Percentiles rank a stretch among this genome's conserved stretches.
These are phyloP conservation scores for Moesziomyces sp. DNA, from an alignment of 1,284 basidiomycete species.

Conservation along the genomic window DNA sequence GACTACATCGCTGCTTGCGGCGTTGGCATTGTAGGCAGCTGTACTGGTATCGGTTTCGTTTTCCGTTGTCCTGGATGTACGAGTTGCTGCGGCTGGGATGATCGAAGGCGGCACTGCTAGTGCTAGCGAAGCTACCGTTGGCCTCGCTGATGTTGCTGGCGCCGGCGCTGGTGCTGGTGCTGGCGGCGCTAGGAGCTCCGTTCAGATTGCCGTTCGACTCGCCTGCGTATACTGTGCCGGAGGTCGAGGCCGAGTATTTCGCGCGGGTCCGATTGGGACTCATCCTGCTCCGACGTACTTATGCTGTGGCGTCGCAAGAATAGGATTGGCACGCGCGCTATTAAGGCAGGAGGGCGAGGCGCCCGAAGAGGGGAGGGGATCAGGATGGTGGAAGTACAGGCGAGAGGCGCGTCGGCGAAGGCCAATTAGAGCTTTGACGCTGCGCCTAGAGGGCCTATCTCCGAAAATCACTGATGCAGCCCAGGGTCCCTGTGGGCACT, in stretches of 20 bases:
- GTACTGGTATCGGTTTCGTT: slow-evolving; percentile 48
- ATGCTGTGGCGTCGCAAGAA: not conserved
- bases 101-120: not conserved
- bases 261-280: not conserved
- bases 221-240: not conserved
- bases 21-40: slow-evolving; percentile 43
- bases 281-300: not conserved
- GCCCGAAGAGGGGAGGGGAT: slow-evolving; percentile 6
- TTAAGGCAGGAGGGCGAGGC: not conserved
- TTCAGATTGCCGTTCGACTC: slow-evolving; percentile 1
- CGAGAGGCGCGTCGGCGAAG: not conserved
- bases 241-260: slow-evolving; percentile 2
- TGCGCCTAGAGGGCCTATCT: slow-evolving; percentile 9
- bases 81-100: not conserved
- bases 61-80: slow-evolving; percentile 15
- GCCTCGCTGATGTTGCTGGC: not conserved
- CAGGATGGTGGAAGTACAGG: slow-evolving; percentile 5
- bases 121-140: slow-evolving; percentile 12
- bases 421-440: slow-evolving; percentile 6
- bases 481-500: too few relatives aligned
- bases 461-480: not conserved
- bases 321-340: not conserved
- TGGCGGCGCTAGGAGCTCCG: slow-evolving; percentile 6
- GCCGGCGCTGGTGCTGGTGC: not conserved
- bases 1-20: slow-evolving; percentile 42